Percentiles rank a stretch among this genome's conserved stretches.
Evolutionary conservation across 305 asterid genomes (phyloP).

Genomic region (Fraxinus velutina): DNA sequence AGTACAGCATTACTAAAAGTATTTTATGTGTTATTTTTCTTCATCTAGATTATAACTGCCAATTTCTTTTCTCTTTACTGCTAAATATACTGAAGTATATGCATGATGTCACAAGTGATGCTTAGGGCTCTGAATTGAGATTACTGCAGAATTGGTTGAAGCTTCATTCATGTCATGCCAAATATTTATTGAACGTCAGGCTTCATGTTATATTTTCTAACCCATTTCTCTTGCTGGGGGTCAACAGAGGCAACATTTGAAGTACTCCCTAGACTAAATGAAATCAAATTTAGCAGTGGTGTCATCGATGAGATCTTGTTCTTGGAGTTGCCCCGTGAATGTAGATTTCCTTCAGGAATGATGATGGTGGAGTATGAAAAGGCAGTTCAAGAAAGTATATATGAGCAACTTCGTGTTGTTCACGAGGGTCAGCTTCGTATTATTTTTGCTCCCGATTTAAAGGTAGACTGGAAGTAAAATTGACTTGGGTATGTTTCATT

Average conservation of each 20-base stretch:
- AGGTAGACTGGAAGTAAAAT: conserved; percentile 39
- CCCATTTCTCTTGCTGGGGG: conserved; percentile 21
- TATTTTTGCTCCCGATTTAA: conserved; percentile 76
- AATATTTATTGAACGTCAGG: neutral
- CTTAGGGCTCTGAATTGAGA: neutral
- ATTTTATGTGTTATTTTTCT: neutral
- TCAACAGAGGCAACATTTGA: conserved; percentile 86
- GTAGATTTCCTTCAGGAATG: conserved; percentile 75
- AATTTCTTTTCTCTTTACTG: neutral
- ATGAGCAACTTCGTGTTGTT: conserved; percentile 91
- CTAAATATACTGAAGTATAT: neutral
- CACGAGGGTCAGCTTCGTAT: conserved; percentile 93
- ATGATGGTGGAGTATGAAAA: conserved; percentile 86
- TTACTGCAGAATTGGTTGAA: neutral
- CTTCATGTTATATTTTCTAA: neutral
- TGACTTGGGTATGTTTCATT: neutral
- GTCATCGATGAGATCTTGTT: conserved; percentile 77
- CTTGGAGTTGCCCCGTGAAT: conserved; percentile 88
- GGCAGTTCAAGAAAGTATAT: conserved; percentile 90
- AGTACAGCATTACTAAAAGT: neutral
- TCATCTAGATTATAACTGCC: neutral
- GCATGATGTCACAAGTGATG: neutral
- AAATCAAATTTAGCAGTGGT: conserved; percentile 87
- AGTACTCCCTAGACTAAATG: conserved; percentile 90
- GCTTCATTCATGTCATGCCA: neutral